Evolutionary conservation across 2,329 filamentous ascomycete genomes (phyloP), one percentile per base, ranked within the genome.

Genomic region (Phyllosticta paracitricarpa): DNA sequence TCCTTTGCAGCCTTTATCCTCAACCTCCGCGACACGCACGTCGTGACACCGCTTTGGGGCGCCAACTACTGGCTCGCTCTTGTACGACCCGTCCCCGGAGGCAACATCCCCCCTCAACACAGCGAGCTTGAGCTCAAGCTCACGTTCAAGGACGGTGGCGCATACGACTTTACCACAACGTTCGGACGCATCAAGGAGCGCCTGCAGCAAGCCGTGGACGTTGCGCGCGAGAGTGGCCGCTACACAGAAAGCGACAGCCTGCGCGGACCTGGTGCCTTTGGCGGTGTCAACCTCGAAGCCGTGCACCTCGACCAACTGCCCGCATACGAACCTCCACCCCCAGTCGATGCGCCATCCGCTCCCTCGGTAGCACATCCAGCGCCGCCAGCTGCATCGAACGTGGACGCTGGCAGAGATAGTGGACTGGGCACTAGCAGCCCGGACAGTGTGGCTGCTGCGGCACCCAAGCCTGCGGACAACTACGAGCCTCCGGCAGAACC

Each of bases 71-170:
- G 92, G 92, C 85, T 85, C 61, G 88, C 89, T 25, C 78, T 87
- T 54, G 85, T 95, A 62, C 87, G 88, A 68, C 91, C 93, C 1
- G 89, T 96, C 25, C 78, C 87, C 0, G 89, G 89, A 40, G 94
- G 94, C 48, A 89, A 90, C 57, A 89, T 97, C 57, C 89, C 92
- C 0, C 76, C 87, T 4, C 82, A 87, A 24, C 82, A 90, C 64
- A 82, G 87, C 19, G 84, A 86, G 28, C 80, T 96, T 53, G 90
- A 94, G 68, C 75, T 96, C 66, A 91, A 89, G 72, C 82, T 97
- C 68, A 91, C 87, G 24, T 97, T 97, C 79, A 92, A 91, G 71
- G 92, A 97, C 64, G 93, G 93, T 53, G 93, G 93, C n/a, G 92
- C 92, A 62, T 94, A 89, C 72, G 91, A 96, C 67, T 97, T 96